These are phyloP conservation scores for Tolypocladium paradoxum DNA, from an alignment of 2,329 filamentous ascomycete genomes.

Conservation along the genomic window DNA sequence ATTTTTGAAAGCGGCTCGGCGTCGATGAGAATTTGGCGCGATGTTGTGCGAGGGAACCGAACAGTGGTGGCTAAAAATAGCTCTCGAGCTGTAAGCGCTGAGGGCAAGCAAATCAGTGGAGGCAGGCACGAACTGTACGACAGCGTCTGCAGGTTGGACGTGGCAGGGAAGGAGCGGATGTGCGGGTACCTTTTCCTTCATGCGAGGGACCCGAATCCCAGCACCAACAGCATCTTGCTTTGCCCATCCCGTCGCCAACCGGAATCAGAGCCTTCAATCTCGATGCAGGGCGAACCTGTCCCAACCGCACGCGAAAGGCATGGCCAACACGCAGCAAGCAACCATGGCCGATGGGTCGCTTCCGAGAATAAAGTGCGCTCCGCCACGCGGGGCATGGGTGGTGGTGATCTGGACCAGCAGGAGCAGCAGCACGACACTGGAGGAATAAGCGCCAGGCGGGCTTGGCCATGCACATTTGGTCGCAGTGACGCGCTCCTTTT, in stretches of 20 bases:
- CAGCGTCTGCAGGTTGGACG: not conserved
- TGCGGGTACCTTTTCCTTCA: not conserved
- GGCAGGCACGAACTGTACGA: not conserved
- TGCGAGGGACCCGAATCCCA: not conserved
- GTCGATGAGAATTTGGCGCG: not conserved
- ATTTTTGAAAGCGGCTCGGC: not conserved
- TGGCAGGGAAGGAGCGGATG: not conserved
- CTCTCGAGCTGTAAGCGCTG: not conserved
- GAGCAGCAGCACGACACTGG: constrained; percentile 1
- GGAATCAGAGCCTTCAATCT: not conserved
- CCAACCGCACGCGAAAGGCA: not conserved
- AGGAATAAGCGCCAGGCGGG: constrained; percentile 1
- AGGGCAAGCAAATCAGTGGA: not conserved
- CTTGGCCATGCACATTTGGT: not conserved
- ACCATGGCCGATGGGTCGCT: not conserved
- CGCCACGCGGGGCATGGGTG: not conserved
- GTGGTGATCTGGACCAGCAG: not conserved
- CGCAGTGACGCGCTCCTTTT: not conserved
- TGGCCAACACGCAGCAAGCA: not conserved
- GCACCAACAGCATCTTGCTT: not conserved
- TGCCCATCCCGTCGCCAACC: not conserved
- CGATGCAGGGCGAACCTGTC: not conserved
- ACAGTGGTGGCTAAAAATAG: not conserved
- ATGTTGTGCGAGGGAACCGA: not conserved
- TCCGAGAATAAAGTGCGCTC: not conserved